Evolutionary conservation across 116 monocot genomes (phyloP).

Genomic region (Iris pallida): DNA sequence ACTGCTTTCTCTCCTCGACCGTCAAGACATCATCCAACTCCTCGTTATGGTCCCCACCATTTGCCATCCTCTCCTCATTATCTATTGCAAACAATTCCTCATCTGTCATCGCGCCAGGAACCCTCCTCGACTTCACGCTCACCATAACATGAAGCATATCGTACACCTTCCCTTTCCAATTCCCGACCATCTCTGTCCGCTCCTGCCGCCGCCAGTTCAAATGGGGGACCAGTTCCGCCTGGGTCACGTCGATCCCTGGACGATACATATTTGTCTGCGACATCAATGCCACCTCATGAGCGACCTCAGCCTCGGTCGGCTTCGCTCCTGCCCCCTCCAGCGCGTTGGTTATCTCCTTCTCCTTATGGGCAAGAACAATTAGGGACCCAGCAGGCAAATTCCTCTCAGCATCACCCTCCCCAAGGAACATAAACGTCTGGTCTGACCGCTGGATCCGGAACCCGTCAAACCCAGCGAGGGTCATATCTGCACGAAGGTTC

Average conservation of each 20-base stretch:
- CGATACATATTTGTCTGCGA: conserved; percentile 43
- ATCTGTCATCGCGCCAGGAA: conserved; percentile 92
- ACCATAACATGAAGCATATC: conserved; percentile 52
- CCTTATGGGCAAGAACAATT: conserved; percentile 40
- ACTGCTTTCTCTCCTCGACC: conserved; percentile 75
- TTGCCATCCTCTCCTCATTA: conserved; percentile 53
- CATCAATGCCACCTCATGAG: conserved; percentile 49
- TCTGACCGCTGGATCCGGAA: conserved; percentile 87
- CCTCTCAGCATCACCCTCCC: conserved; percentile 22
- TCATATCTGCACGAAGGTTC: conserved; percentile 86
- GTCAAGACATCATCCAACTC: conserved; percentile 85
- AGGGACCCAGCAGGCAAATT: conserved; percentile 31
- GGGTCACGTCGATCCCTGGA: conserved; percentile 47
- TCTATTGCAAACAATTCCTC: conserved; percentile 80
- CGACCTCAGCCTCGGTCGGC: conserved; percentile 49
- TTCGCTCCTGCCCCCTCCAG: conserved; percentile 39
- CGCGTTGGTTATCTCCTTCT: conserved; percentile 45
- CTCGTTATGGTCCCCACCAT: conserved; percentile 33
- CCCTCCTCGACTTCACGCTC: conserved; percentile 75
- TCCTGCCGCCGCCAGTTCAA: conserved; percentile 53
- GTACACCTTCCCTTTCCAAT: conserved; percentile 47
- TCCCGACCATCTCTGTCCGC: conserved; percentile 39
- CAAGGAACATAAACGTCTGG: conserved; percentile 89
- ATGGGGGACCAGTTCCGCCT: conserved; percentile 43
- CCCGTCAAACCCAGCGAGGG: conserved; percentile 88